phyloP scores from a whole-genome alignment of 331 rosid species.

The Acacia concinna region DNA sequence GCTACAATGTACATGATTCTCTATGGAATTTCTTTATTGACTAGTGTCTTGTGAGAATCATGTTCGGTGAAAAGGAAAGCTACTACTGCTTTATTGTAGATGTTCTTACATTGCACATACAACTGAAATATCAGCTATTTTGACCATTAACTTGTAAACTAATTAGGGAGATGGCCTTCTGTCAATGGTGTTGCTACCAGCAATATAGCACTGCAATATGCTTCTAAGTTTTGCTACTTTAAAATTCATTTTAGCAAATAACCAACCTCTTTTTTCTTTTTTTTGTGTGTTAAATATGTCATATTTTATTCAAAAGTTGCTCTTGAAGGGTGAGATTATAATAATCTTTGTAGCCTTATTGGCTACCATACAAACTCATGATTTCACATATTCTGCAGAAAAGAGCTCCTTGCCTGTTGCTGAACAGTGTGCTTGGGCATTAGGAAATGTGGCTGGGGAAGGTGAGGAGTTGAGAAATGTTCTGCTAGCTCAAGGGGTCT shows the following conservation, averaged over 20 bases:
- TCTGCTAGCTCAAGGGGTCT: conserved; percentile 83
- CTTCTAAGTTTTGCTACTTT: neutral
- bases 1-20: neutral
- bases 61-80: conserved; percentile 1
- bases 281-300: neutral
- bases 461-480: conserved; percentile 81
- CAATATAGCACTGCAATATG: neutral
- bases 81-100: neutral
- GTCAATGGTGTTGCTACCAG: neutral
- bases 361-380: conserved; percentile 28
- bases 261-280: neutral
- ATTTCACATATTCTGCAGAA: conserved; percentile 51
- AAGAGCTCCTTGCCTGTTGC: conserved; percentile 82
- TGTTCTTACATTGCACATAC: neutral
- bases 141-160: neutral
- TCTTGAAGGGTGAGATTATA: conserved; percentile 31
- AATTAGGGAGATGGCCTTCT: neutral
- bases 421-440: conserved; percentile 96
- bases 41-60: conserved; percentile 1
- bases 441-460: conserved; percentile 97
- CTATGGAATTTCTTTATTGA: neutral
- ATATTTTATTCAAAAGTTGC: neutral
- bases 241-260: neutral
- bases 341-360: conserved; percentile 30
- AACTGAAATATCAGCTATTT: conserved; percentile 1